Evolutionary conservation across 805 yeast genomes (phyloP).

Genomic region (Lipomyces sp.): DNA sequence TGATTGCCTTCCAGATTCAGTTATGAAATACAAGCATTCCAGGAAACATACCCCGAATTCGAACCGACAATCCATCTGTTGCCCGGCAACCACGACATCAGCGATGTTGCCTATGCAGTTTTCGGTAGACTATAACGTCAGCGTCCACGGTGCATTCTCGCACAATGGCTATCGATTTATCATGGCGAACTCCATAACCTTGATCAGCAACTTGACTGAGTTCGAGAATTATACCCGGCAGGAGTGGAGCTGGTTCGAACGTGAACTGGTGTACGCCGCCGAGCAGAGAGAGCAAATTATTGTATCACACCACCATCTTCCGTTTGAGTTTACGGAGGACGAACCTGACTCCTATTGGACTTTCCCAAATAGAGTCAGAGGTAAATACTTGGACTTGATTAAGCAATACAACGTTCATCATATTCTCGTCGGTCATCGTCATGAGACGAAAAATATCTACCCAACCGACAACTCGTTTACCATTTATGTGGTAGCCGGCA

Average conservation of each 20-base stretch:
- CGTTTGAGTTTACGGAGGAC: constrained; percentile 10
- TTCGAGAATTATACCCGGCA: background rate
- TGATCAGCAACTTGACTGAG: constrained; percentile 15
- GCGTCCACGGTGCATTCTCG: constrained; percentile 10
- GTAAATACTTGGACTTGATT: background rate
- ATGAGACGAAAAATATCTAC: constrained; percentile 12
- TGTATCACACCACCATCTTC: constrained; percentile 14
- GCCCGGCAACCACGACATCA: constrained; percentile 13
- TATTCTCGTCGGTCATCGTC: constrained; percentile 12
- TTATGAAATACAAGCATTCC: constrained; percentile 12
- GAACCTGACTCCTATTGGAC: constrained; percentile 12
- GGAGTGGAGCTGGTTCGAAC: constrained; percentile 9
- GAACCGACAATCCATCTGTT: constrained; percentile 5
- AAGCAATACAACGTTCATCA: constrained; percentile 5
- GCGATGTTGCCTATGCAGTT: constrained; percentile 8
- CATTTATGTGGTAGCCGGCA: constrained; percentile 13
- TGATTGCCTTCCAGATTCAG: background rate
- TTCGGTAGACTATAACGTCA: constrained; percentile 11
- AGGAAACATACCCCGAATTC: constrained; percentile 11
- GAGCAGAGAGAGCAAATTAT: constrained; percentile 7
- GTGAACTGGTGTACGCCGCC: background rate
- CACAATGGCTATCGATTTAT: constrained; percentile 11
- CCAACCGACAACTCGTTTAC: constrained; percentile 11
- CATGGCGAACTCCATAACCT: constrained; percentile 6
- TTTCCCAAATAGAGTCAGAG: constrained; percentile 10